Evolutionary conservation across 345 rosid genomes (phyloP), one percentile per base, ranked within the genome.

Genomic region (Lenwebbia sp.): DNA sequence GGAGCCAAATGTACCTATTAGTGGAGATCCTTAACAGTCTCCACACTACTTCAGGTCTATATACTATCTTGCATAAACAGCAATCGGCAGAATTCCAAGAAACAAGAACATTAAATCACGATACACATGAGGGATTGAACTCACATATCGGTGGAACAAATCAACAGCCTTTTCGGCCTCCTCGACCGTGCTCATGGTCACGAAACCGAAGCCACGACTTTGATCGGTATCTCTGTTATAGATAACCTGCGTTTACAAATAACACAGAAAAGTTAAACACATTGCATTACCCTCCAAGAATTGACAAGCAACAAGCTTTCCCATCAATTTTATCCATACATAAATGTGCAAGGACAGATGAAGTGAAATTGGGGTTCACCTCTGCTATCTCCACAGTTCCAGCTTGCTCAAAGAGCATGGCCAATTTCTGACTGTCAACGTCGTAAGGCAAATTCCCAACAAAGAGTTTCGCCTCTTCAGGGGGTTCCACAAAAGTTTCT

Each of bases 131-230:
- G 50, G 14, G n/a, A 84, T 28, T 30, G 53, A 26, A 89, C 99
- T 94, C 91, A 96, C 99, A 88, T 92, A 94, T 83, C 93, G 93
- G 85, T 94, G 87, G 57, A 94, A 88, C 86, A 88, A 87, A 22
- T 96, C 98, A 1, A 92, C 95, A 85, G 98, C 99, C 88, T 88
- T 92, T 83, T 97, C 99, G 41, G 98, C 98, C 91, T 97, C 99
- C 62, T 94, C 99, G 78, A 95, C 95, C 0, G 94, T 91, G 88
- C 99, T 96, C 98, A 97, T 96, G 10, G 98, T 94, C 89, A 97
- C 99, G 30, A 97, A 97, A 54, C 99, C 99, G 84, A 97, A 97
- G 30, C 99, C 99, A n/a, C 99, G 95, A 83, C 99, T 97, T 87
- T 90, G 93, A 85, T 97, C 97, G 17, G 95, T 97, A 76, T 94